Percentiles rank a stretch among this genome's conserved stretches.
Evolutionary conservation across 2,329 filamentous ascomycete species (phyloP).

Genomic region (Microdochium bolleyi): DNA sequence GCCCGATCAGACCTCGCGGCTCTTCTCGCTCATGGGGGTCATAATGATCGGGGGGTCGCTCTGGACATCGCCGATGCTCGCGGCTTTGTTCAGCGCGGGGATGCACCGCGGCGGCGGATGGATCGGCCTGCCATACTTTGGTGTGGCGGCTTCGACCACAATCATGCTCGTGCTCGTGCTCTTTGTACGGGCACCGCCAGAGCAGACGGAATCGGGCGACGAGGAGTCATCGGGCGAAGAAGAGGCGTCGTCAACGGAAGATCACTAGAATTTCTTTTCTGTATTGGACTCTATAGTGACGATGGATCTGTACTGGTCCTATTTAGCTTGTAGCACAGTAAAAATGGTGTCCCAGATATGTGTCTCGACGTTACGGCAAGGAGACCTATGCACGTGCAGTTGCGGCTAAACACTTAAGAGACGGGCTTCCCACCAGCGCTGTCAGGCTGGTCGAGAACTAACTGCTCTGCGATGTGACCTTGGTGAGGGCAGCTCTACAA

Average conservation of each 20-base stretch:
- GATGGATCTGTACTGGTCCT: no score
- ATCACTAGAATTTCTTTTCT: background rate
- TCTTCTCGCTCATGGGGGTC: slow-evolving; percentile 17
- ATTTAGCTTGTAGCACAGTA: no score
- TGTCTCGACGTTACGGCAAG: no score
- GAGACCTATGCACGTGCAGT: no score
- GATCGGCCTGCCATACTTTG: slow-evolving; percentile 22
- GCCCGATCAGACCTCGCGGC: slow-evolving; percentile 16
- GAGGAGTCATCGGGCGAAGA: slow-evolving; percentile 7
- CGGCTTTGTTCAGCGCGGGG: slow-evolving; percentile 17
- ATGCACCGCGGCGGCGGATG: slow-evolving; percentile 18
- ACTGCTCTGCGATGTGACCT: no score
- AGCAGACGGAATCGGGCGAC: slow-evolving; percentile 1
- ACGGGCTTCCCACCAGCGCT: no score
- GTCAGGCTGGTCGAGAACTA: no score
- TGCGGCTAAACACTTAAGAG: no score
- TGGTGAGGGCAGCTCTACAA: no score
- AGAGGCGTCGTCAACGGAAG: background rate
- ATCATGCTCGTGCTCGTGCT: slow-evolving; percentile 13
- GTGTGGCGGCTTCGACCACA: slow-evolving; percentile 14
- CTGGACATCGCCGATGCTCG: slow-evolving; percentile 17
- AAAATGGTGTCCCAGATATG: no score
- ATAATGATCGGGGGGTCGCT: slow-evolving; percentile 13
- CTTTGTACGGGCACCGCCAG: slow-evolving; percentile 11
- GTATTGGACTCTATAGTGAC: no score